Conservation (phyloP, 1,139 yeast species). For the Casaregolazyma lundiana region DNA sequence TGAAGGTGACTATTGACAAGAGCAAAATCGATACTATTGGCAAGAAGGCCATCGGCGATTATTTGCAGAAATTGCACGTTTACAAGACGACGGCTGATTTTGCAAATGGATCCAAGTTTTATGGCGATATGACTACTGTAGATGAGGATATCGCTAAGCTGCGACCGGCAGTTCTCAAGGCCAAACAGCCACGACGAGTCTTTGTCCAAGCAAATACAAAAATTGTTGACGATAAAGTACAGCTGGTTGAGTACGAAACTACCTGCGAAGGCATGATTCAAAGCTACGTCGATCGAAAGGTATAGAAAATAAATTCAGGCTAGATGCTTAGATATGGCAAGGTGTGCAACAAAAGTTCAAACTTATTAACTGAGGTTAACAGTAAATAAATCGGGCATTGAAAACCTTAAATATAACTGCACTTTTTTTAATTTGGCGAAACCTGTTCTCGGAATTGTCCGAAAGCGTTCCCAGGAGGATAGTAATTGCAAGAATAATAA, state of each 20-base stretch:
- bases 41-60: slow-evolving; percentile 67
- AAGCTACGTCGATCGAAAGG: slow-evolving; percentile 66
- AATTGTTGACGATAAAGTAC: slow-evolving; percentile 40
- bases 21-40: slow-evolving; percentile 63
- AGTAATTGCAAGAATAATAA: slow-evolving; percentile 39
- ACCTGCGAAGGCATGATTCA: slow-evolving; percentile 72
- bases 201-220: slow-evolving; percentile 75
- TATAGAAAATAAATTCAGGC: slow-evolving; percentile 17
- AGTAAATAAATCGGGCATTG: too few species aligned
- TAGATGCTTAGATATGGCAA: too few species aligned
- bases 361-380: too few species aligned
- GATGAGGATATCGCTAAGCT: slow-evolving; percentile 56
- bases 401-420: too few species aligned
- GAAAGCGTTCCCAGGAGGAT: slow-evolving; percentile 36
- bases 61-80: slow-evolving; percentile 65
- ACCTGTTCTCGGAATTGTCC: slow-evolving; percentile 51
- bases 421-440: slow-evolving; percentile 4
- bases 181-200: slow-evolving; percentile 79
- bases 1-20: slow-evolving; percentile 55
- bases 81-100: slow-evolving; percentile 75
- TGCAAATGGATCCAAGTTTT: slow-evolving; percentile 57
- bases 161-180: slow-evolving; percentile 62
- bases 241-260: slow-evolving; percentile 67
- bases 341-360: too few species aligned
- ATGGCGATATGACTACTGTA: slow-evolving; percentile 62